These are phyloP conservation scores for Rhodotorula sp. DNA, from an alignment of 1,284 basidiomycete genomes.

Conservation along the genomic window DNA sequence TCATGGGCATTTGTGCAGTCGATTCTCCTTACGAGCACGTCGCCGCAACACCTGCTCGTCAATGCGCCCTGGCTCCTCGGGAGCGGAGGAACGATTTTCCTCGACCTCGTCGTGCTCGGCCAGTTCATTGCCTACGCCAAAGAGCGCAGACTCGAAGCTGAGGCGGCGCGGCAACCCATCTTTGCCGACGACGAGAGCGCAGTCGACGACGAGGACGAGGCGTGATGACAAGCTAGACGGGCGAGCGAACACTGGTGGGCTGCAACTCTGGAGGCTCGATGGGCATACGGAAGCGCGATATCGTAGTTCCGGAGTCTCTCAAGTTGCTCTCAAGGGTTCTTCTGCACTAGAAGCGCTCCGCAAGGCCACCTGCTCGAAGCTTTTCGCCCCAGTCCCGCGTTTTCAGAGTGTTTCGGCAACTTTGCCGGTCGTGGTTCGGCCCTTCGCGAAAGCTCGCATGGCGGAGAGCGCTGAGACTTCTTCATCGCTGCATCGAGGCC, in stretches of 20 bases:
- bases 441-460: no score
- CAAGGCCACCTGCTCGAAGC: no score
- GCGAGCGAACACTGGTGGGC: background rate
- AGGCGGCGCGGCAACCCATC: constrained; percentile 2
- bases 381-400: no score
- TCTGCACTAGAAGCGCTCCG: no score
- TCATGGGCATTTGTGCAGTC: constrained; percentile 13
- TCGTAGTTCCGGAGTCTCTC: no score
- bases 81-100: constrained; percentile 43
- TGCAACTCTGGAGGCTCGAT: no score
- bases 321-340: no score
- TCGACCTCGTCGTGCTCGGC: constrained; percentile 46
- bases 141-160: constrained; percentile 8
- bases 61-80: constrained; percentile 47
- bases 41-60: constrained; percentile 42
- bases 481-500: no score
- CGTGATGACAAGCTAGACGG: background rate
- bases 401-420: no score
- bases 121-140: constrained; percentile 24
- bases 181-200: constrained; percentile 16
- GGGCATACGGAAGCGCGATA: no score
- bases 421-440: no score
- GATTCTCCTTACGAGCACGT: constrained; percentile 39
- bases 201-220: background rate
- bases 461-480: no score